Percentiles rank a stretch among this genome's conserved stretches.
Evolutionary conservation across 192 early-diverging fungal species (phyloP).

Genomic region (Jimgerdemannia lactiflua): DNA sequence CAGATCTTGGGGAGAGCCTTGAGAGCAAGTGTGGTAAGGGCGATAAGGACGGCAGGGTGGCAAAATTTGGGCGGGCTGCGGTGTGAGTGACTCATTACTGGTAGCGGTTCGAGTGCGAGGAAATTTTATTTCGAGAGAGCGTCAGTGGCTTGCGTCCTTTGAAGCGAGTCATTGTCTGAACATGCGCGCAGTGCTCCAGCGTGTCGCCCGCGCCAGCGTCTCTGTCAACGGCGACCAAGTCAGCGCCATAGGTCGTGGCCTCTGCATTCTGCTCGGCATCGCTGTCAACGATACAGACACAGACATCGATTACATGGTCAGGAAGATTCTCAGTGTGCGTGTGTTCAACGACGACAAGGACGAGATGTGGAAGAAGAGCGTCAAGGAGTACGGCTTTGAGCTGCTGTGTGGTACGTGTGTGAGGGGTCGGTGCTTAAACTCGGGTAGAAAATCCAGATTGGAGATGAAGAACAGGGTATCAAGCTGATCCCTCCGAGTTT

Average conservation of each 20-base stretch:
- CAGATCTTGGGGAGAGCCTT: not conserved
- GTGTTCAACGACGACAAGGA: conserved; percentile 72
- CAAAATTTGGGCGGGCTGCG: not conserved
- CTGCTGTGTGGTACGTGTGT: conserved; percentile 67
- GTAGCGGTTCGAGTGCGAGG: not conserved
- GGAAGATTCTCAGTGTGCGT: conserved; percentile 75
- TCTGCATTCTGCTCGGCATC: conserved; percentile 77
- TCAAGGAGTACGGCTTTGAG: conserved; percentile 69
- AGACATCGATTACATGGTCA: conserved; percentile 85
- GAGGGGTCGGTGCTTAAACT: not conserved
- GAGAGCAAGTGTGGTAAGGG: not conserved
- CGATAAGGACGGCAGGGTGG: not conserved
- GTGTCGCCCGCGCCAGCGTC: conserved; percentile 27
- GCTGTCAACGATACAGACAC: conserved; percentile 60
- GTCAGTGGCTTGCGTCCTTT: too few relatives aligned
- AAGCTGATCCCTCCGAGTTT: not conserved
- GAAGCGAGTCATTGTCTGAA: not conserved
- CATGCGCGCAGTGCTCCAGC: conserved; percentile 34
- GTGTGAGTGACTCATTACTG: too few relatives aligned
- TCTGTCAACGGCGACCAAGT: conserved; percentile 72
- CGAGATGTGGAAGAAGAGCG: conserved; percentile 77
- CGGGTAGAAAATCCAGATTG: not conserved
- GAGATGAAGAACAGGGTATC: not conserved
- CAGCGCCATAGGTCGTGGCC: conserved; percentile 75
- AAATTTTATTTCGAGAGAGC: not conserved